Evolutionary conservation across 1,284 basidiomycete genomes (phyloP).

Genomic region (Paramarasmius palmivorus): DNA sequence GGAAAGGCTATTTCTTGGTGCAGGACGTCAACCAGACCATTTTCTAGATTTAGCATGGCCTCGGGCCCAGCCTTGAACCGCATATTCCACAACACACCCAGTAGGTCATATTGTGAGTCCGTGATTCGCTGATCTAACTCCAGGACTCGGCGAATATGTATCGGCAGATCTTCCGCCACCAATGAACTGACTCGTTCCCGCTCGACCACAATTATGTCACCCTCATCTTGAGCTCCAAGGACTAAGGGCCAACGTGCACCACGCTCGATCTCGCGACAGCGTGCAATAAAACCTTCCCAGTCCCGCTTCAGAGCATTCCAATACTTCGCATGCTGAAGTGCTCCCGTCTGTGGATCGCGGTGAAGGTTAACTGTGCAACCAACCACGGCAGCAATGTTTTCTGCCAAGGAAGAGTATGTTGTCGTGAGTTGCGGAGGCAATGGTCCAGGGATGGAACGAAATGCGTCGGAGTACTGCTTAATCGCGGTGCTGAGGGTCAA

Average conservation of each 20-base stretch:
- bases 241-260: slow-evolving; percentile 82
- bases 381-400: slow-evolving; percentile 82
- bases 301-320: slow-evolving; percentile 85
- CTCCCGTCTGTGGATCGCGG: slow-evolving; percentile 77
- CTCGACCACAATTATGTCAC: slow-evolving; percentile 68
- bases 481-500: slow-evolving; percentile 80
- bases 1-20: slow-evolving; percentile 77
- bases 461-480: slow-evolving; percentile 76
- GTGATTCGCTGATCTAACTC: slow-evolving; percentile 37
- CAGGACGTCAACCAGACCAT: slow-evolving; percentile 57
- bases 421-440: slow-evolving; percentile 54
- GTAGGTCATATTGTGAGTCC: slow-evolving; percentile 51
- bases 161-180: slow-evolving; percentile 66
- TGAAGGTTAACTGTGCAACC: slow-evolving; percentile 80
- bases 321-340: slow-evolving; percentile 75
- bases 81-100: slow-evolving; percentile 62
- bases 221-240: slow-evolving; percentile 53
- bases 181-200: slow-evolving; percentile 74
- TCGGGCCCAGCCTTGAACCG: slow-evolving; percentile 57
- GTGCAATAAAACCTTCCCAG: slow-evolving; percentile 91
- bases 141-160: slow-evolving; percentile 55
- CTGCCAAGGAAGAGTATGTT: slow-evolving; percentile 67
- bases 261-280: slow-evolving; percentile 84
- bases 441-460: slow-evolving; percentile 64
- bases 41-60: slow-evolving; percentile 57